Percentiles rank a stretch among this genome's conserved stretches.
Evolutionary conservation across 2,329 filamentous ascomycete genomes (phyloP).

Genomic region (Hymenoscyphus occultus): DNA sequence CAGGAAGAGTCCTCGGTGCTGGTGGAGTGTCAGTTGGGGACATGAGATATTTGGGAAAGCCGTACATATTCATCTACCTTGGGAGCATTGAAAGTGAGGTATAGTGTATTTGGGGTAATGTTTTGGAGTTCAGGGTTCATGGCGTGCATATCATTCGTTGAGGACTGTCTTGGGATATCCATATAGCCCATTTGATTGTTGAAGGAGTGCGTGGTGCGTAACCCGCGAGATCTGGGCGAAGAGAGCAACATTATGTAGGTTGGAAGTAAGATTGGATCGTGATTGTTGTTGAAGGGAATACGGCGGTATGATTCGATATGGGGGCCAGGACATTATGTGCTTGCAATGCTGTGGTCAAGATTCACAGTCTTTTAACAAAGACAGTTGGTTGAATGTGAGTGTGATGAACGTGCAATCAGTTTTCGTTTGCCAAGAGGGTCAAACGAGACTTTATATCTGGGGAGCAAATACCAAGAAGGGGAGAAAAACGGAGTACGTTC

Average conservation of each 20-base stretch:
- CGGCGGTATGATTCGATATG: background rate
- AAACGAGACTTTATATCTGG: constrained; percentile 10
- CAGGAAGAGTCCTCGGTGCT: constrained; percentile 31
- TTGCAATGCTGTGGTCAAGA: background rate
- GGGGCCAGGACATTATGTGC: constrained; percentile 8
- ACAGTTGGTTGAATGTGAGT: background rate
- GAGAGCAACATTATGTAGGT: constrained; percentile 11
- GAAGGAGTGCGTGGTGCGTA: background rate
- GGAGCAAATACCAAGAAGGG: constrained; percentile 3
- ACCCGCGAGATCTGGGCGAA: background rate
- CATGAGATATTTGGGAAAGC: background rate
- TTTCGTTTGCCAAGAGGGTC: constrained; percentile 4
- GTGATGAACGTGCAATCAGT: constrained; percentile 2
- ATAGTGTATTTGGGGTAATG: constrained; percentile 26
- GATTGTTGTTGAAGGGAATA: background rate
- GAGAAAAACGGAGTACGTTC: background rate
- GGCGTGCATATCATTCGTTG: background rate
- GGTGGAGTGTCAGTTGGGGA: constrained; percentile 9
- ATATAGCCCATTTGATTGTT: constrained; percentile 4
- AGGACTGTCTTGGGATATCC: background rate
- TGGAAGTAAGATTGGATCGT: background rate
- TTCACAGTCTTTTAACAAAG: constrained; percentile 3
- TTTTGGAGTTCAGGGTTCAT: constrained; percentile 20
- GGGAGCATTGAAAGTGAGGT: constrained; percentile 31
- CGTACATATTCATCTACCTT: constrained; percentile 30